phyloP scores from a whole-genome alignment of 441 rosid species.

The Manihot esculenta region DNA sequence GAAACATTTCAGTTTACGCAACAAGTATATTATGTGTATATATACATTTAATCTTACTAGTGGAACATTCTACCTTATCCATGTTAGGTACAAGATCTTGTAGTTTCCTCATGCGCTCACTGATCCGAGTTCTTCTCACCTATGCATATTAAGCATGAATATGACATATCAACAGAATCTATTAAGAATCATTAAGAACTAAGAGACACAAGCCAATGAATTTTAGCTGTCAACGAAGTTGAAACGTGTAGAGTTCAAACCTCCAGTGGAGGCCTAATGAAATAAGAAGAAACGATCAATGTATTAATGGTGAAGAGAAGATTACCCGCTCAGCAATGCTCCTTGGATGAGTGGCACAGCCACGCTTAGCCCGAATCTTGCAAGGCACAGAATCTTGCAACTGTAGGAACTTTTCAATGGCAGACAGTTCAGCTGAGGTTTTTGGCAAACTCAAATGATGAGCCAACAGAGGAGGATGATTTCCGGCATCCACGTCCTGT shows the following conservation, averaged over 20 bases:
- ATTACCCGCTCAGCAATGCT: conserved; percentile 96
- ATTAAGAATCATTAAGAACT: too few species aligned
- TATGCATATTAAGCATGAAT: conserved; percentile 11
- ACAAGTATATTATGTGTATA: not conserved
- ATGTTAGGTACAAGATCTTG: conserved; percentile 97
- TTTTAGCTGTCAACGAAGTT: too few species aligned
- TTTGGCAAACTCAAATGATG: conserved; percentile 91
- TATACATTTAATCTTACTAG: not conserved
- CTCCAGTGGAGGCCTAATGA: too few species aligned
- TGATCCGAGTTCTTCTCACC: conserved; percentile 93
- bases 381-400: conserved; percentile 83
- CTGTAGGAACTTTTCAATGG: conserved; percentile 57
- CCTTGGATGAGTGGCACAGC: conserved; percentile 93
- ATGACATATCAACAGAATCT: too few species aligned
- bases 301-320: not conserved
- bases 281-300: too few species aligned
- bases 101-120: conserved; percentile 91
- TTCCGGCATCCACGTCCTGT: conserved; percentile 41
- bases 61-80: conserved; percentile 63
- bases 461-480: conserved; percentile 49
- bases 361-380: conserved; percentile 90
- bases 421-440: conserved; percentile 49
- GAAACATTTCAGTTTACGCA: not conserved
- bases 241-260: too few species aligned
- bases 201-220: too few species aligned